These are phyloP conservation scores for Penicillium turbatum DNA, from an alignment of 495 filamentous ascomycete species.

Conservation along the genomic window DNA sequence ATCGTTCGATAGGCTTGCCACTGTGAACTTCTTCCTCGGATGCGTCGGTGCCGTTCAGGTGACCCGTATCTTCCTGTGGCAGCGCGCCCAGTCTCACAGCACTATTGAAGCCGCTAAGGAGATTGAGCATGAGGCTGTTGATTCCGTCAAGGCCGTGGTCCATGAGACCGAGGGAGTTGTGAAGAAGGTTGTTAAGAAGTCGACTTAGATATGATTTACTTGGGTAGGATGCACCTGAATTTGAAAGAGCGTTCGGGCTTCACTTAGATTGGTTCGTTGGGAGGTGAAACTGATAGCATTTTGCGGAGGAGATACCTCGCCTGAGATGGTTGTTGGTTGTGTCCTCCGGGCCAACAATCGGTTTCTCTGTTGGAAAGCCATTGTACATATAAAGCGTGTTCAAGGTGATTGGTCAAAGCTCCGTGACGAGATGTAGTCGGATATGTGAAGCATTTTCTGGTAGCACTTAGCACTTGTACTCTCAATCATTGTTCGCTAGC, in stretches of 20 bases:
- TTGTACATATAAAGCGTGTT: slow-evolving; percentile 28
- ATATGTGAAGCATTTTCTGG: neutral
- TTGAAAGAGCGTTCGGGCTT: neutral
- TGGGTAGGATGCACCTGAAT: neutral
- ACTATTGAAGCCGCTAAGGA: slow-evolving; percentile 46
- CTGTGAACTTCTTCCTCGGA: slow-evolving; percentile 98
- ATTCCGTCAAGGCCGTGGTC: slow-evolving; percentile 33
- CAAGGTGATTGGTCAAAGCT: slow-evolving; percentile 12
- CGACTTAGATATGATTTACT: slow-evolving; percentile 11
- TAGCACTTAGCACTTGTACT: neutral
- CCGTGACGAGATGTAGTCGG: neutral
- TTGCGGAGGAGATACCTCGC: neutral
- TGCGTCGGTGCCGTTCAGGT: slow-evolving; percentile 80
- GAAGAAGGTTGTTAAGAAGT: slow-evolving; percentile 33
- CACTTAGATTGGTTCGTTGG: slow-evolving; percentile 1
- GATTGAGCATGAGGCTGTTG: slow-evolving; percentile 45
- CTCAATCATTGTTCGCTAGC: neutral
- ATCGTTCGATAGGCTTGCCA: slow-evolving; percentile 60
- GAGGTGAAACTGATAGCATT: neutral
- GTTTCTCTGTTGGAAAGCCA: slow-evolving; percentile 9
- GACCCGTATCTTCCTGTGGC: slow-evolving; percentile 66
- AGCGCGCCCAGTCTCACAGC: slow-evolving; percentile 51
- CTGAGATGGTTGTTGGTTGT: neutral
- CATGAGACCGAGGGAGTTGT: slow-evolving; percentile 23
- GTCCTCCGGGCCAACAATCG: neutral